phyloP scores from a whole-genome alignment of 306 rosid genomes.

The Clitoria ternatea region DNA sequence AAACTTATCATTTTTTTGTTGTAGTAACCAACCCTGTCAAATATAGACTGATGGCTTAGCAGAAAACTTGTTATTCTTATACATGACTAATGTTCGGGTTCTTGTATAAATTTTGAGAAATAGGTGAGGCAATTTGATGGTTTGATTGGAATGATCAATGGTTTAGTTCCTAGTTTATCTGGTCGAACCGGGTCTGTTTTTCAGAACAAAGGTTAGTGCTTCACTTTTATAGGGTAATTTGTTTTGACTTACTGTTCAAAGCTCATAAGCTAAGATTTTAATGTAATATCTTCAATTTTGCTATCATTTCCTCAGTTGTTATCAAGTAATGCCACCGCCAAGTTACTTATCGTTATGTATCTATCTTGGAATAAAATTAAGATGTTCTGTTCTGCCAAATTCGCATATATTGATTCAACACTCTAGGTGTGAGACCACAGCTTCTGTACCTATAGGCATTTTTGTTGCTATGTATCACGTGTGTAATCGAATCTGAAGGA shows the following conservation, averaged over 20 bases:
- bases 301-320: background rate
- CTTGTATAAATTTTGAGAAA: too few relatives aligned
- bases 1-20: too few relatives aligned
- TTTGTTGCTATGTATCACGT: conserved; percentile 13
- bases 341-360: background rate
- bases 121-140: too few relatives aligned
- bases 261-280: background rate
- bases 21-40: too few relatives aligned
- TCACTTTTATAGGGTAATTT: background rate
- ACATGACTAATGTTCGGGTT: too few relatives aligned
- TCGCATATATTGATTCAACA: background rate
- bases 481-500: background rate
- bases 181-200: too few relatives aligned
- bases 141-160: too few relatives aligned
- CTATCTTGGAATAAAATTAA: background rate
- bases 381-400: background rate
- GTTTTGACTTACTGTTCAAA: background rate
- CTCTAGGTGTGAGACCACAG: background rate
- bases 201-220: background rate
- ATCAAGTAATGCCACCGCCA: background rate
- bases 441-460: background rate
- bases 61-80: too few relatives aligned
- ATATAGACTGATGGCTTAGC: too few relatives aligned
- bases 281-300: background rate
- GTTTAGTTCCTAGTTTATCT: too few relatives aligned